These are phyloP conservation scores for Lactarius evosmus DNA, from an alignment of 768 basidiomycete species.

Conservation along the genomic window DNA sequence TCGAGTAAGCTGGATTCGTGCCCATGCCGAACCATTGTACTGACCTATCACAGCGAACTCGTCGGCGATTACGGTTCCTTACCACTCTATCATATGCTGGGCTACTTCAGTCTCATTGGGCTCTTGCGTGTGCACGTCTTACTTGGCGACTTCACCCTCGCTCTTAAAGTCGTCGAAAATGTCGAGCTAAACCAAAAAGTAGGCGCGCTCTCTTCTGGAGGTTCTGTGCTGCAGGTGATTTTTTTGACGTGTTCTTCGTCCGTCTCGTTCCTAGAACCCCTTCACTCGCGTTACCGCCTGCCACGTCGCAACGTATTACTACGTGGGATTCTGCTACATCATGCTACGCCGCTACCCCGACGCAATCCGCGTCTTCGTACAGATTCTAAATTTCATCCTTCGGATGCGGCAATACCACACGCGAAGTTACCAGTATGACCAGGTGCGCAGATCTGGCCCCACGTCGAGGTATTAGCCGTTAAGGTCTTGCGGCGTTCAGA, in stretches of 20 bases:
- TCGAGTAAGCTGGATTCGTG: slow-evolving; percentile 55
- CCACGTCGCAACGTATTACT: slow-evolving; percentile 92
- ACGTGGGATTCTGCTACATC: slow-evolving; percentile 96
- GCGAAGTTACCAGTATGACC: slow-evolving; percentile 93
- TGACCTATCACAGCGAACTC: slow-evolving; percentile 53
- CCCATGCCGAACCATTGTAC: not conserved
- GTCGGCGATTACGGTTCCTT: slow-evolving; percentile 89
- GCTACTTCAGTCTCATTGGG: slow-evolving; percentile 95
- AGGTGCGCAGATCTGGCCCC: slow-evolving; percentile 47
- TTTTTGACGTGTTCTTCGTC: not conserved
- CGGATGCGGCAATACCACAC: slow-evolving; percentile 97
- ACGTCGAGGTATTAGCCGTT: not conserved
- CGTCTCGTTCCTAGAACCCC: slow-evolving; percentile 69
- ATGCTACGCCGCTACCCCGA: slow-evolving; percentile 93
- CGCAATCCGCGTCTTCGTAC: slow-evolving; percentile 90
- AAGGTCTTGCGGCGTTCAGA: slow-evolving; percentile 44
- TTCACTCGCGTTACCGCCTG: slow-evolving; percentile 95
- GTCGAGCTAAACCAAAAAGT: slow-evolving; percentile 91
- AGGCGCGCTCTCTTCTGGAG: not conserved
- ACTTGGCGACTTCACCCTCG: slow-evolving; percentile 93
- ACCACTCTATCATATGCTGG: slow-evolving; percentile 90
- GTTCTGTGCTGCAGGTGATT: not conserved
- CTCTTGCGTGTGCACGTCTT: slow-evolving; percentile 94
- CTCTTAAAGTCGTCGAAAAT: slow-evolving; percentile 90
- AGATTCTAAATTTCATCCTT: slow-evolving; percentile 92